Conservation (phyloP, 2,329 filamentous ascomycete genomes). For the Aspergillus sp. region DNA sequence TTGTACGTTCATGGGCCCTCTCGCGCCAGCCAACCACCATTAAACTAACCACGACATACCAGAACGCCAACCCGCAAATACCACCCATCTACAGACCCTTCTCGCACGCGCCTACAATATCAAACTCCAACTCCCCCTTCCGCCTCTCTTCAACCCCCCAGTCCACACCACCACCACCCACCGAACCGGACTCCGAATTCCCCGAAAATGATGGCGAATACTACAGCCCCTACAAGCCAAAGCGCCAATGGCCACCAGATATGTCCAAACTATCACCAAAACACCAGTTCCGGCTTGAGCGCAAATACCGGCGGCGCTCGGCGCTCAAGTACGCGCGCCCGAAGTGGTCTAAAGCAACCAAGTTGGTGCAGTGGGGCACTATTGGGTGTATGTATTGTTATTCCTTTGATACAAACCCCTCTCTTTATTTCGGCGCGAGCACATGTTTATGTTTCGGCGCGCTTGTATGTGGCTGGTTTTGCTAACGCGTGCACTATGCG, state of each 20-base stretch:
- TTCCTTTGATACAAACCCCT: slow-evolving; percentile 10
- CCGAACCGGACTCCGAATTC: neutral
- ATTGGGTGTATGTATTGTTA: slow-evolving; percentile 48
- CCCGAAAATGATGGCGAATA: slow-evolving; percentile 19
- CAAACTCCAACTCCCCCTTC: slow-evolving; percentile 14
- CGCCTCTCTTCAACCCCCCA: slow-evolving; percentile 15
- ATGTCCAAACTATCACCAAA: slow-evolving; percentile 62
- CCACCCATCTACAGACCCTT: neutral
- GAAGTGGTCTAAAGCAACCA: slow-evolving; percentile 58
- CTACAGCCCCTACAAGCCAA: slow-evolving; percentile 60
- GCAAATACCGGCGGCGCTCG: slow-evolving; percentile 62
- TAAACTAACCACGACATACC: neutral
- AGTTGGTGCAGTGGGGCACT: slow-evolving; percentile 56
- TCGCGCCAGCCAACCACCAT: neutral
- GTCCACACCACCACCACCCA: neutral
- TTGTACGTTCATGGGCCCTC: neutral
- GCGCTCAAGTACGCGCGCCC: slow-evolving; percentile 62
- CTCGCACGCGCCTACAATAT: slow-evolving; percentile 4
- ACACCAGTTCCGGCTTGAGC: slow-evolving; percentile 68
- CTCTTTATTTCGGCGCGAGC: no score
- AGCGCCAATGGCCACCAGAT: slow-evolving; percentile 65
- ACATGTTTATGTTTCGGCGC: no score
- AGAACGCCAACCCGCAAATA: neutral
- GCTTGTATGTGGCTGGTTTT: neutral
- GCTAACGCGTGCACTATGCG: neutral